Base-by-base conservation (phyloP, 78 protist species). In the Reticulomyxa filosa region DNA sequence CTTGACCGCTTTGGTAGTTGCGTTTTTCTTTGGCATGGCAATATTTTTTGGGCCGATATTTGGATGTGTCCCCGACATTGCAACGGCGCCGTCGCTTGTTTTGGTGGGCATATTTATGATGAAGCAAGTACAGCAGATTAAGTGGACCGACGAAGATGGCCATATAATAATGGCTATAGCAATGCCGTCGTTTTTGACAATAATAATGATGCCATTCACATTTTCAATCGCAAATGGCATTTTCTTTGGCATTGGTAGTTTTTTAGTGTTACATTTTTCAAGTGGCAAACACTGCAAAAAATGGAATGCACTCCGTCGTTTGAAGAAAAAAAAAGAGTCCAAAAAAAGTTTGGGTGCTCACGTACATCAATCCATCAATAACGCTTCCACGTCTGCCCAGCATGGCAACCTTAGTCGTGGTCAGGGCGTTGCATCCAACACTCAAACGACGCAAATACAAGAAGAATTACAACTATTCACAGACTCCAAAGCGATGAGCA, bases 101-200 rank as follows among this genome's bases (percentile, higher is more conserved):
- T 4, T 62, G n/a, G 67, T 62, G 22, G 67, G 67, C 33, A 33
- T 38, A 10, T 17, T 62, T 26, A 62, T 62, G 67, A 62, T 62
- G 53, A 27, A 38, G 36, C 32, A 26, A 13, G 51, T 23, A 7
- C 46, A 20, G 20, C 46, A 2, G 3, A 38, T 62, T 7, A 38
- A 62, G 30, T 62, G 67, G 67, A 23, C 29, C 35, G n/a, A 62
- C 35, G 30, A 20, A 20, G 23, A 13, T 2, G 4, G 13, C 50
- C 17, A 17, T 20, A 42, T 20, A 20, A 42, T 42, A 42, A 42
- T 20, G 25, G 17, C 13, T n/a, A n/a, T 26, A n/a, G 10, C n/a
- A 0, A 0, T 56, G 30, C 62, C 62, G 0, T 52, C 67, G 32
- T 38, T 37, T 38, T 10, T 62, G 29, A 62, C 67, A 3, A 62